Evolutionary conservation across 257 asterid species (phyloP).

Genomic region (Solanum virginianum): DNA sequence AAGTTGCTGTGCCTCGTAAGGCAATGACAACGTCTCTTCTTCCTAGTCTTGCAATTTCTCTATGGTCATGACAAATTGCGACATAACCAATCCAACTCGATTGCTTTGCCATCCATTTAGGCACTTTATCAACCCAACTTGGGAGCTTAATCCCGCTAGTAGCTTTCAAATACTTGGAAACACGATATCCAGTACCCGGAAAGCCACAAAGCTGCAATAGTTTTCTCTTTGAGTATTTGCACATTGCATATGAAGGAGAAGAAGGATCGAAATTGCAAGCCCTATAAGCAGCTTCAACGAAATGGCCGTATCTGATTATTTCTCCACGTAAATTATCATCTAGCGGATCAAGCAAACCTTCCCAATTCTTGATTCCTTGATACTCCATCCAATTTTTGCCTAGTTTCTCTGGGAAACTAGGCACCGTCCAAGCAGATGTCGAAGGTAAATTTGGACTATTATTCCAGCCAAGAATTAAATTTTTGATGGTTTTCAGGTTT

Average conservation of each 20-base stretch:
- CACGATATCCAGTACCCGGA: constrained; percentile 40
- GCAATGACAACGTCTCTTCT: constrained; percentile 85
- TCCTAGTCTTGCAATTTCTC: constrained; percentile 60
- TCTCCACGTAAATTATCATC: constrained; percentile 56
- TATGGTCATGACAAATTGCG: constrained; percentile 55
- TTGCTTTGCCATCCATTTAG: constrained; percentile 38
- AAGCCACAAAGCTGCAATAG: constrained; percentile 28
- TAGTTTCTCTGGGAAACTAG: neutral
- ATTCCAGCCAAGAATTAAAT: neutral
- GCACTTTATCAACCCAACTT: constrained; percentile 39
- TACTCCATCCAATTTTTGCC: constrained; percentile 56
- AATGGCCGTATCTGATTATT: constrained; percentile 58
- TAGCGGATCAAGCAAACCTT: constrained; percentile 75
- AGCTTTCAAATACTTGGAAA: constrained; percentile 42
- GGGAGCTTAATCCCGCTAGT: constrained; percentile 63
- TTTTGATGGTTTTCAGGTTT: neutral
- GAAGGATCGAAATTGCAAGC: constrained; percentile 56
- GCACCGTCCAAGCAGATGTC: neutral
- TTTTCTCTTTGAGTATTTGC: constrained; percentile 35
- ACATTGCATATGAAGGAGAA: constrained; percentile 33
- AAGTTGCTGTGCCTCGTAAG: constrained; percentile 75
- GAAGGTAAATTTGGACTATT: neutral
- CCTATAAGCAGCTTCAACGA: constrained; percentile 63
- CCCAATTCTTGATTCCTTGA: constrained; percentile 67
- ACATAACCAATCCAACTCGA: constrained; percentile 87